Base-by-base conservation (phyloP, 2,329 filamentous ascomycete species). In the Colletotrichum sp. region DNA sequence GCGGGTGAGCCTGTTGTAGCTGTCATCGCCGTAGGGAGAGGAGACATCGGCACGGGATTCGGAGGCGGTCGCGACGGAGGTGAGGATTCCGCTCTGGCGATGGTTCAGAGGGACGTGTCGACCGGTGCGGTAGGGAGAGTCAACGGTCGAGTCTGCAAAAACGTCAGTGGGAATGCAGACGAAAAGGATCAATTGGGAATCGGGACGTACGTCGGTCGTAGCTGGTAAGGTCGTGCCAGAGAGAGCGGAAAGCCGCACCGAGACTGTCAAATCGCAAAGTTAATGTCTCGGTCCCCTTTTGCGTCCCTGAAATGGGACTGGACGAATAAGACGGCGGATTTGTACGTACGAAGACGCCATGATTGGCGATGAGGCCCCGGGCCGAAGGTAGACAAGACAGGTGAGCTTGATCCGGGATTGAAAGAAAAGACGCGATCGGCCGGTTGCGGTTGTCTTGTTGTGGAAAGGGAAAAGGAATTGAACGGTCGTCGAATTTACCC, bases 221-320 rank as follows among this genome's bases (percentile, higher is more conserved):
- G 80, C 92, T 93, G 85, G 92, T 93, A 91, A 93, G 97, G 80
- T 94, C 92, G 90, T 99, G 97, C 97, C 97, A 99, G 88, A 99
- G 96, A 77, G 94, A 94, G 86, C 94, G 94, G 86, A 97, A 94
- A 86, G 94, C 92, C 80, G 90, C 90, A 80, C 92, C 90, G 82
- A 96, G 85, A 82, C 93, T 93, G 79, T 57, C 79, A 65, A 60
- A 72, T 70, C 61, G 57, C 48, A 75, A 69, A 71, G 74, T 76
- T 34, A 76, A 65, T 76, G 74, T 74, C 74, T 76, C 71, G 74
- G 74, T 58, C 74, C 70, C 61, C 48, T 58, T 66, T 8, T 64
- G 65, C 64, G 57, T 73, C 64, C 64, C 43, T 64, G 65, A 69
- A 65, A 48, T 58, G 70, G 70, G 58, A 76, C 65, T 65, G 70